A percentile compares a stretch with the other conserved stretches of the same genome.
phyloP scores from a whole-genome alignment of 2,329 filamentous ascomycete species.

The Neocatenulostroma microsporum region DNA sequence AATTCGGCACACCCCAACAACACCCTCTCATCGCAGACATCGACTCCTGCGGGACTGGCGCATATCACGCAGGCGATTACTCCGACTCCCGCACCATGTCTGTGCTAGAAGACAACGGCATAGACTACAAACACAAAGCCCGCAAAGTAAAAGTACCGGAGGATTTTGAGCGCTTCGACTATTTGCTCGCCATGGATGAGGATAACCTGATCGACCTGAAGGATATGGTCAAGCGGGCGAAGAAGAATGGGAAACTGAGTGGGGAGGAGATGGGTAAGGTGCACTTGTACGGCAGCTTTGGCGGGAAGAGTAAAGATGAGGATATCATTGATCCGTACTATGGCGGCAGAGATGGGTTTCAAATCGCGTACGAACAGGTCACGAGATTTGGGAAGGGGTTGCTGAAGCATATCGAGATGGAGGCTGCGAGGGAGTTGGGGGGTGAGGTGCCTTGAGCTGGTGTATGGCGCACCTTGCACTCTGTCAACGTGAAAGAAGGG shows the following conservation, averaged over 20 bases:
- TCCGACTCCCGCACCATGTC: slow-evolving; percentile 80
- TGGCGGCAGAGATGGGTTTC: slow-evolving; percentile 70
- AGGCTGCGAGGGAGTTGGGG: slow-evolving; percentile 14
- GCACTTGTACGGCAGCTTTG: slow-evolving; percentile 74
- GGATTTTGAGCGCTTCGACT: slow-evolving; percentile 83
- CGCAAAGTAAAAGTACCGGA: slow-evolving; percentile 58
- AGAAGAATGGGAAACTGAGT: slow-evolving; percentile 27
- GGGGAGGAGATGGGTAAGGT: slow-evolving; percentile 36
- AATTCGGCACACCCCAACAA: slow-evolving; percentile 44
- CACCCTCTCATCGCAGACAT: slow-evolving; percentile 55
- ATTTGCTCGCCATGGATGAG: slow-evolving; percentile 89
- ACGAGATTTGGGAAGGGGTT: slow-evolving; percentile 70
- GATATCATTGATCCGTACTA: slow-evolving; percentile 88
- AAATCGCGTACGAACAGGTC: slow-evolving; percentile 78
- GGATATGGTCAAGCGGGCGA: slow-evolving; percentile 49
- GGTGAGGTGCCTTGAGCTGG: slow-evolving; percentile 6
- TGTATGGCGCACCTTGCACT: no score
- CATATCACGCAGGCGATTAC: slow-evolving; percentile 69
- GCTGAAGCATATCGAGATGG: slow-evolving; percentile 50
- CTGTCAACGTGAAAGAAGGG: no score
- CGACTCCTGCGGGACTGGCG: slow-evolving; percentile 85
- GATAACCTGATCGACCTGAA: slow-evolving; percentile 67
- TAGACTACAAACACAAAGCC: slow-evolving; percentile 70
- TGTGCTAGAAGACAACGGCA: slow-evolving; percentile 60
- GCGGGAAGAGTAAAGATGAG: slow-evolving; percentile 52